These are phyloP conservation scores for Coffea eugenioides DNA, from an alignment of 257 asterid genomes.

Conservation along the genomic window DNA sequence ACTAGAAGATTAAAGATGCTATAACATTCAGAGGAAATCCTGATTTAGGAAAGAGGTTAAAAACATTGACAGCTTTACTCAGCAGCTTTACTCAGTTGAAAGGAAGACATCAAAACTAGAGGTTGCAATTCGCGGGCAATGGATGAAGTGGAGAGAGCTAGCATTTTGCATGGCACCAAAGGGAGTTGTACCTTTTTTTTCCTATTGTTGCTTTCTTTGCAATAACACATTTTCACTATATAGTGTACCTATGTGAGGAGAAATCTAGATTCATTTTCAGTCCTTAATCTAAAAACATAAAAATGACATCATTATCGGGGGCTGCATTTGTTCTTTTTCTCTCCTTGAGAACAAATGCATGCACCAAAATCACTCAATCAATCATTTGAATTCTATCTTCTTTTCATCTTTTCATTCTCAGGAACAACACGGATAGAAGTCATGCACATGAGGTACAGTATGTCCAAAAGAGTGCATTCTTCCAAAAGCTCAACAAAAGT, in stretches of 20 bases:
- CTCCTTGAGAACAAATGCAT: neutral
- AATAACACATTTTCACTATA: no score
- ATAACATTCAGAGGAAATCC: neutral
- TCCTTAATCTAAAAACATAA: neutral
- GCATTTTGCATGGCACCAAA: neutral
- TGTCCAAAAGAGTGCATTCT: neutral
- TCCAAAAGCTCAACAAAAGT: neutral
- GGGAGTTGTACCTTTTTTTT: no score
- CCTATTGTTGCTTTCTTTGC: neutral
- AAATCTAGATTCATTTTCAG: neutral
- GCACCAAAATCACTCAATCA: neutral
- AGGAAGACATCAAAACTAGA: no score
- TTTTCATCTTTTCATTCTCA: no score
- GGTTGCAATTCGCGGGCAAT: neutral
- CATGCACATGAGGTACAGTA: no score
- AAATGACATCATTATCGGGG: neutral
- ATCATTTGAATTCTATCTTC: no score
- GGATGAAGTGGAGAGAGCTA: neutral
- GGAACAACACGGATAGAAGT: no score
- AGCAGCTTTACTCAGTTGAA: neutral
- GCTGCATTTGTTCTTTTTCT: neutral
- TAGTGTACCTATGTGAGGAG: neutral
- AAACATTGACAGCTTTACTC: neutral
- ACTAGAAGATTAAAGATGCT: neutral
- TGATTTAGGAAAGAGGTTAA: neutral